Percentiles rank a stretch among this genome's conserved stretches.
phyloP scores from a whole-genome alignment of 2,329 filamentous ascomycete species.

The Trichoderma atroviride region DNA sequence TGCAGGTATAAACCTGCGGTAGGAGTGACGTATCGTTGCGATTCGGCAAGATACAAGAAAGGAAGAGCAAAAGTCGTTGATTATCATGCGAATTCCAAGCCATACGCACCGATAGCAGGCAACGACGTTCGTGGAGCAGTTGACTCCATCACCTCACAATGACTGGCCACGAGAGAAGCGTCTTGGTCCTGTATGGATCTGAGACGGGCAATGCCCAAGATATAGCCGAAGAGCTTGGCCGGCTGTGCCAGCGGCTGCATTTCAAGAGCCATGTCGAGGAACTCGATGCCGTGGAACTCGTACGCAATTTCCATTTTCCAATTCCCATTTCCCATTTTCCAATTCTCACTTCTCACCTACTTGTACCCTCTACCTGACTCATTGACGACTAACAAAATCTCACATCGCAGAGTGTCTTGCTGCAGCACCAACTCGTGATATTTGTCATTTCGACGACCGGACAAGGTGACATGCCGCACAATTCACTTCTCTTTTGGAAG shows the following conservation, averaged over 20 bases:
- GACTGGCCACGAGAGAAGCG: conserved; percentile 41
- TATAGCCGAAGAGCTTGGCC: conserved; percentile 80
- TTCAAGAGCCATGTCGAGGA: conserved; percentile 77
- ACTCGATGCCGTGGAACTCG: conserved; percentile 74
- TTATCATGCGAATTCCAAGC: background rate
- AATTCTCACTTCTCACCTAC: background rate
- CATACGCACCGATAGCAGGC: background rate
- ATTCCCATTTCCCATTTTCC: background rate
- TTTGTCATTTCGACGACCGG: conserved; percentile 91
- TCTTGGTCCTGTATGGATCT: conserved; percentile 84
- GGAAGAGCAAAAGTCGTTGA: background rate
- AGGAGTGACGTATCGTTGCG: background rate
- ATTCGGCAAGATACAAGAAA: background rate
- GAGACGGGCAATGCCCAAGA: conserved; percentile 96
- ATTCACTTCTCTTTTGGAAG: conserved; percentile 82
- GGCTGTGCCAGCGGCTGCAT: conserved; percentile 72
- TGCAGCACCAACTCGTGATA: conserved; percentile 63
- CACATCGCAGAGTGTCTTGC: conserved; percentile 50
- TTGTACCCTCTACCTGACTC: background rate
- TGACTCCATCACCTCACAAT: conserved; percentile 29
- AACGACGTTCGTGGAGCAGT: background rate
- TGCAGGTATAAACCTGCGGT: background rate
- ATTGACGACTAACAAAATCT: background rate
- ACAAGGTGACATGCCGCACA: conserved; percentile 88
- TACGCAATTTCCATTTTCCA: conserved; percentile 48